Evolutionary conservation across 2,329 filamentous ascomycete genomes (phyloP).

Genomic region (Magnaporthales sp.): DNA sequence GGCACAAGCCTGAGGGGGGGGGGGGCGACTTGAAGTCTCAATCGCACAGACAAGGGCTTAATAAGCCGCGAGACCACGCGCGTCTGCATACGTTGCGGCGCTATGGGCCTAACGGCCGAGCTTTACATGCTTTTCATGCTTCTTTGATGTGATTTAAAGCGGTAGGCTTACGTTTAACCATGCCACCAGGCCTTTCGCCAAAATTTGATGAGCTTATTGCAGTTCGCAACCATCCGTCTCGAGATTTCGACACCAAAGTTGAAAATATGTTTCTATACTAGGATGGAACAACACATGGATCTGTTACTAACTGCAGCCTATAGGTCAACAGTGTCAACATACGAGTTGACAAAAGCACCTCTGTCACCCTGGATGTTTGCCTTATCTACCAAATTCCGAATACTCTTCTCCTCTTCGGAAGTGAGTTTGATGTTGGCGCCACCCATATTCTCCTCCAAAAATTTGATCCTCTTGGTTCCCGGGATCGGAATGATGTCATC

Average conservation of each 20-base stretch:
- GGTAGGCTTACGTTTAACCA: background rate
- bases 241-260: background rate
- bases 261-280: background rate
- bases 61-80: background rate
- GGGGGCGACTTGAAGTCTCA: too few relatives aligned
- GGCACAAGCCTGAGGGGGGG: too few relatives aligned
- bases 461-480: conserved; percentile 37
- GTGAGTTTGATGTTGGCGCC: conserved; percentile 23
- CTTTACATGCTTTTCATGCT: background rate
- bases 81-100: background rate
- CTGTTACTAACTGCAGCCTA: background rate
- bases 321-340: conserved; percentile 5
- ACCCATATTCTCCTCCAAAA: conserved; percentile 35
- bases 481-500: conserved; percentile 52
- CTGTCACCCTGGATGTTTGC: conserved; percentile 11
- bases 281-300: background rate
- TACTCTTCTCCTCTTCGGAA: conserved; percentile 22
- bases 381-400: conserved; percentile 19
- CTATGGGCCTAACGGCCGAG: background rate
- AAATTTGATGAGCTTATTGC: background rate
- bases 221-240: background rate
- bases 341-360: background rate
- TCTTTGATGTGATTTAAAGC: background rate
- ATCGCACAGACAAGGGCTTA: too few relatives aligned
- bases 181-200: background rate